Base-by-base conservation (phyloP, 371 early-diverging fungal genomes). In the Mucor mucedo region DNA sequence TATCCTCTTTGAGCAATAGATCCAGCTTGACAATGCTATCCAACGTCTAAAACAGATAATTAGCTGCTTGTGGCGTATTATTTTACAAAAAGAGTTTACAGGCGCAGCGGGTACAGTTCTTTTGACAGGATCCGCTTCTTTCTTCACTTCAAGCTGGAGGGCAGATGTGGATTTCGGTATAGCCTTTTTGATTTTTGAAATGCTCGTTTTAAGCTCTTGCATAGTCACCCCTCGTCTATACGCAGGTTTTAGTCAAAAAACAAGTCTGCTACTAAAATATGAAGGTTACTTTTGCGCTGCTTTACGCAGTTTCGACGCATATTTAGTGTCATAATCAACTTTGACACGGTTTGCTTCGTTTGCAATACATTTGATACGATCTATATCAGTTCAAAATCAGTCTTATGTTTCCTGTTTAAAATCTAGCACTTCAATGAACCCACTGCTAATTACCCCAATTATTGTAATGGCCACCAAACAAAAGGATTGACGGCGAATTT, bases 21-120 rank as follows among this genome's bases (percentile, higher is more conserved):
- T 94, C 93, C 49, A 93, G n/a, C 56, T 89, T 87, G 65, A 95
- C 78, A 57, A 95, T 87, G 70, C 91, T 87, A 62, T 89, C 87
- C 63, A 96, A 71, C 0, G 88, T 72, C 87, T 89, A 72, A n/a
- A 5, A 3, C 4, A 10, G 35, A 6, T 14, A n/a, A 10, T 42
- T 42, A 14, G n/a, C 6, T 42, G n/a, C 4, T 42, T 4, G 5
- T 42, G 13, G 6, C 5, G 5, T 9, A 42, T n/a, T 9, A 11
- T n/a, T 14, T 4, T 4, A 4, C 44, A 10, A 10, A 5, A 29
- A 45, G n/a, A 28, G 6, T 32, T 29, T 45, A 80, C 57, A 69
- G 79, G 65, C 70, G 88, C 67, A 69, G 72, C 52, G 53, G 84
- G 72, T 35, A 70, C 64, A 27, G 35, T 35, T 35, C 8, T 35